phyloP scores from a whole-genome alignment of 768 basidiomycete species.

The Lentinula sp. region DNA sequence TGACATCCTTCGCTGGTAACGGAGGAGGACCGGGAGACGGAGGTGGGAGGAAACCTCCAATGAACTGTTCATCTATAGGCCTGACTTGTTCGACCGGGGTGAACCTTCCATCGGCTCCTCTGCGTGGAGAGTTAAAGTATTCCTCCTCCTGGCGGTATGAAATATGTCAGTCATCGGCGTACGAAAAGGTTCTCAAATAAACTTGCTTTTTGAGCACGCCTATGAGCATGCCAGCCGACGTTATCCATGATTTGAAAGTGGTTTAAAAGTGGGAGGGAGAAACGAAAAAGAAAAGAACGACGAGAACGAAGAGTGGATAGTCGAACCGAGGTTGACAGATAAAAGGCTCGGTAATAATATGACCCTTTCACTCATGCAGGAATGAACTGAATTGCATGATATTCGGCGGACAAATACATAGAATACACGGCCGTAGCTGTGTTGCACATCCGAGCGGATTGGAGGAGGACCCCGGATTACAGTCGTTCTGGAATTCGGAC shows the following conservation, averaged over 20 bases:
- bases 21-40: conserved; percentile 40
- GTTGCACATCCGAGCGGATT: not conserved
- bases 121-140: conserved; percentile 20
- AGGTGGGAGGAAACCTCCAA: conserved; percentile 46
- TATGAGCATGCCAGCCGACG: conserved; percentile 69
- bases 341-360: conserved; percentile 1
- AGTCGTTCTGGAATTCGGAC: too few relatives aligned
- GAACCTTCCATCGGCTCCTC: conserved; percentile 45
- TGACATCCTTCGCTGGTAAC: conserved; percentile 42
- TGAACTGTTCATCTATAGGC: conserved; percentile 58
- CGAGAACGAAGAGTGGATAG: not conserved
- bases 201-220: conserved; percentile 52
- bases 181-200: conserved; percentile 15
- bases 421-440: too few relatives aligned
- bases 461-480: too few relatives aligned
- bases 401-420: not conserved
- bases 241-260: conserved; percentile 51
- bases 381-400: not conserved
- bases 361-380: not conserved
- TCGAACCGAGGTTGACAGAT: not conserved
- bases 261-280: not conserved
- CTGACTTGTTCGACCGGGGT: conserved; percentile 50
- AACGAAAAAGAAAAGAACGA: conserved; percentile 21
- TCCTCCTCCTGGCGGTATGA: conserved; percentile 19
- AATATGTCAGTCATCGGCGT: not conserved